phyloP scores from a whole-genome alignment of 2,329 filamentous ascomycete species.

The Aspergillus pseudoviridinutans region DNA sequence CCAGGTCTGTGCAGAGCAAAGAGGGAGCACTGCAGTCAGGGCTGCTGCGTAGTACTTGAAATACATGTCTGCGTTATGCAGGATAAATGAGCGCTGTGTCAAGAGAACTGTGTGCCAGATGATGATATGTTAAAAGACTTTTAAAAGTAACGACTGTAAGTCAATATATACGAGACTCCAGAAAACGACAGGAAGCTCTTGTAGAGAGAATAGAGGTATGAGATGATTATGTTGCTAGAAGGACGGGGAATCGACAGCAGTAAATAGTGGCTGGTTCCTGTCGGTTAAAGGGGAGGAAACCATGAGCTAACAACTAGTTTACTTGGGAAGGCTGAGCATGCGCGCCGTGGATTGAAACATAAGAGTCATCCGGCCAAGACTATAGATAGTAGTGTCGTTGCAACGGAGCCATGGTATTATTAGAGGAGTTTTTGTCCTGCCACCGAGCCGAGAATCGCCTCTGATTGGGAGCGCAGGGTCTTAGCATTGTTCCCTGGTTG shows the following conservation, averaged over 20 bases:
- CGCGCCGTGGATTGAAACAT: background rate
- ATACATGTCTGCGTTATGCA: constrained; percentile 22
- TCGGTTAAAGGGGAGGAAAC: background rate
- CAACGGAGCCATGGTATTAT: background rate
- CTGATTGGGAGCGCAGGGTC: background rate
- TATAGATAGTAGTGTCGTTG: background rate
- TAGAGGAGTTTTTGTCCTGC: background rate
- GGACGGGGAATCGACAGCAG: background rate
- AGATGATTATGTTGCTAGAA: background rate
- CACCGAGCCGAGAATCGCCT: background rate
- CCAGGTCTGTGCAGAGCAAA: constrained; percentile 62
- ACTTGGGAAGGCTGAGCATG: background rate
- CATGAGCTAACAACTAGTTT: background rate
- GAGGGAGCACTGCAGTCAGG: constrained; percentile 28
- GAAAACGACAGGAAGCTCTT: too few relatives aligned
- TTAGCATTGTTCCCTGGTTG: background rate
- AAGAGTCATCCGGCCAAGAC: background rate
- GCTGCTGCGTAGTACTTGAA: constrained; percentile 29
- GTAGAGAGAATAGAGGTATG: too few relatives aligned
- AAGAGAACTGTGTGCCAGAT: background rate
- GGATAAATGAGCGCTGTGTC: background rate
- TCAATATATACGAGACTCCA: background rate
- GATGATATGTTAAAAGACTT: background rate
- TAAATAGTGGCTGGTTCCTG: background rate
- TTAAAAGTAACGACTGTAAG: background rate